Evolutionary conservation across 257 asterid genomes (phyloP), one percentile per base, ranked within the genome.

Genomic region (Perilla frutescens): DNA sequence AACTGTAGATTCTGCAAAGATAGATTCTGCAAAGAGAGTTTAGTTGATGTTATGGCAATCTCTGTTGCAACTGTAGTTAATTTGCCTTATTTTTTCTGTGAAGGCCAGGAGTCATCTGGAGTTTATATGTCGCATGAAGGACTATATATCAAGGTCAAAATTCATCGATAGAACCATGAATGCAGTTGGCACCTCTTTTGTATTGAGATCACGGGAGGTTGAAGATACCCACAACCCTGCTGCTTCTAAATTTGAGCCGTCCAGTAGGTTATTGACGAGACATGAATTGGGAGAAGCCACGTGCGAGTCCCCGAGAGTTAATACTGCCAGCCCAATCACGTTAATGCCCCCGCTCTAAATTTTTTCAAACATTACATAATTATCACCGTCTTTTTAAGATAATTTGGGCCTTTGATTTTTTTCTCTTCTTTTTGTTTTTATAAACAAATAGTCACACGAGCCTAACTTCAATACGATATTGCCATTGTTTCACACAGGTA

Each of bases 121-220:
- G 39, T 93, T 93, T 32, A 81, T 93, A 62, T 89, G 98, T 81
- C 87, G 96, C 66, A 62, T 91, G 96, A 93, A 93, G 84, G 96
- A 91, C 59, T 82, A 89, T 61, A 71, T 88, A 26, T 77, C 89
- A 1, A 82, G 89, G 77, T 71, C 81, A 14, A 68, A 65, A 70
- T 93, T 93, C 81, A 86, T 91, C 3, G 71, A 77, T 32, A 70
- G 82, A 77, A 87, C 92, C 51, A 81, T 89, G 4, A 60, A 76
- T 62, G 89, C 90, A 76, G 79, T 87, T 40, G 83, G 86, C 47
- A 77, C 72, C 66, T 85, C 84, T 61, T 93, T 93, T 49, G 29
- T 3, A 5, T 74, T 86, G 55, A 81, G 61, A 71, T 49, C 85
- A 57, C 7, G 14, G 8, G 86, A 88, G 59, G 48, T 60, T 10